phyloP scores from a whole-genome alignment of 345 rosid genomes.

The Physaria fendleri region DNA sequence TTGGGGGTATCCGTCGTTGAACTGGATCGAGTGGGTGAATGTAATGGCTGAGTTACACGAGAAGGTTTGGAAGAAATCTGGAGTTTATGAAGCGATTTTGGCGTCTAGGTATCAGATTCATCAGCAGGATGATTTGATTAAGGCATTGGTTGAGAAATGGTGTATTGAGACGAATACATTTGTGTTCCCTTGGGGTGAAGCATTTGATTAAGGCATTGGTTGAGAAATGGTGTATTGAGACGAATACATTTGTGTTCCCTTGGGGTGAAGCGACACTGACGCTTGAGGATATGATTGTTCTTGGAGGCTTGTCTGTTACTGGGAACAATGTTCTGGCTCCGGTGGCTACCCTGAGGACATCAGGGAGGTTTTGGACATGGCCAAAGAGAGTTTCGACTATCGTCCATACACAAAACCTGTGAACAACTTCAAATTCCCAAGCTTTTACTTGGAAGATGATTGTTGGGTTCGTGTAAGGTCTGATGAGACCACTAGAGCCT shows the following conservation, averaged over 20 bases:
- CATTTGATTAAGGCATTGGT: conserved; percentile 37
- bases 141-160: conserved; percentile 45
- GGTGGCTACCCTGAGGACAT: conserved; percentile 12
- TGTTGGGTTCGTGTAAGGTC: conserved; percentile 14
- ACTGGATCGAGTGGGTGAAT: conserved; percentile 43
- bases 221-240: conserved; percentile 45
- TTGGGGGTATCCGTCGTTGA: conserved; percentile 28
- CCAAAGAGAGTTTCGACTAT: conserved; percentile 16
- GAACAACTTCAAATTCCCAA: conserved; percentile 18
- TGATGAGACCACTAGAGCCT: conserved; percentile 19
- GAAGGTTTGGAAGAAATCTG: conserved; percentile 38
- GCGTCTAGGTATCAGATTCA: conserved; percentile 31
- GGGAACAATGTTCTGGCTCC: conserved; percentile 38
- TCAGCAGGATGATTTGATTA: conserved; percentile 28
- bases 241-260: conserved; percentile 43
- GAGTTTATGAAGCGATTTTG: conserved; percentile 41
- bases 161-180: conserved; percentile 44
- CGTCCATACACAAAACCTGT: conserved; percentile 30
- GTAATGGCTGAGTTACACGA: conserved; percentile 31
- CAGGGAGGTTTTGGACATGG: conserved; percentile 26
- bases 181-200: conserved; percentile 54
- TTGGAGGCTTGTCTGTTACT: conserved; percentile 39
- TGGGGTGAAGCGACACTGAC: conserved; percentile 63
- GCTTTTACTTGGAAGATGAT: conserved; percentile 29
- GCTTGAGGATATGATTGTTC: conserved; percentile 39